A percentile compares a stretch with the other conserved stretches of the same genome.
Conservation (phyloP, 2,329 filamentous ascomycete genomes). For the Fusarium sp. region DNA sequence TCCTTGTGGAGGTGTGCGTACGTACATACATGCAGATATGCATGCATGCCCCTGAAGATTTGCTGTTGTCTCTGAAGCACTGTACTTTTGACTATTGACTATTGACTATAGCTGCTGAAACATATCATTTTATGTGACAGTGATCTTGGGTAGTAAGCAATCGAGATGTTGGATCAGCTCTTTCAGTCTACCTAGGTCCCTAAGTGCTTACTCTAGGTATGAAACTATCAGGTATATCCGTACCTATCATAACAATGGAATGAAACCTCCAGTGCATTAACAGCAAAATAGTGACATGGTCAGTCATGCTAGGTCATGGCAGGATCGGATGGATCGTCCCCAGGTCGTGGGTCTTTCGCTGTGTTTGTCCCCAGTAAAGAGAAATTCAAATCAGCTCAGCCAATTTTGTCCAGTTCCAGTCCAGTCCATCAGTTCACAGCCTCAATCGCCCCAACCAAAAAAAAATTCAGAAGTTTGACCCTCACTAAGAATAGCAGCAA, state of each 20-base stretch:
- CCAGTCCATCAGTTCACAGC: constrained; percentile 35
- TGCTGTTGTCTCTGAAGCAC: background rate
- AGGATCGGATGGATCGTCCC: constrained; percentile 43
- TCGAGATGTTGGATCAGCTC: background rate
- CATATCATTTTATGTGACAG: background rate
- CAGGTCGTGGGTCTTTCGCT: constrained; percentile 35
- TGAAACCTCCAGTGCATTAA: background rate
- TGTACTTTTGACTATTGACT: background rate
- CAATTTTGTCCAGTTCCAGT: background rate
- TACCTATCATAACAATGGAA: background rate
- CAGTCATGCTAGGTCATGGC: constrained; percentile 5
- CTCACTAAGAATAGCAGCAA: constrained; percentile 43
- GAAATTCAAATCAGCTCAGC: constrained; percentile 7
- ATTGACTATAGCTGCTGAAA: constrained; percentile 4
- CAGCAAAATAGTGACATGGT: background rate
- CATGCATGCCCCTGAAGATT: constrained; percentile 26
- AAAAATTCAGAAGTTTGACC: constrained; percentile 13
- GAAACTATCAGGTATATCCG: background rate
- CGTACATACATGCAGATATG: constrained; percentile 16
- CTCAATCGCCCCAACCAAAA: constrained; percentile 42
- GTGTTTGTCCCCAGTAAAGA: constrained; percentile 9
- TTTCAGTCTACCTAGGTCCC: background rate
- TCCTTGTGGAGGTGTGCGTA: constrained; percentile 26
- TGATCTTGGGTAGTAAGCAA: background rate
- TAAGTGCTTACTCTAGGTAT: background rate